A percentile compares a stretch with the other conserved stretches of the same genome.
Conservation (phyloP, 2,329 filamentous ascomycete genomes). For the Fusarium sp. region DNA sequence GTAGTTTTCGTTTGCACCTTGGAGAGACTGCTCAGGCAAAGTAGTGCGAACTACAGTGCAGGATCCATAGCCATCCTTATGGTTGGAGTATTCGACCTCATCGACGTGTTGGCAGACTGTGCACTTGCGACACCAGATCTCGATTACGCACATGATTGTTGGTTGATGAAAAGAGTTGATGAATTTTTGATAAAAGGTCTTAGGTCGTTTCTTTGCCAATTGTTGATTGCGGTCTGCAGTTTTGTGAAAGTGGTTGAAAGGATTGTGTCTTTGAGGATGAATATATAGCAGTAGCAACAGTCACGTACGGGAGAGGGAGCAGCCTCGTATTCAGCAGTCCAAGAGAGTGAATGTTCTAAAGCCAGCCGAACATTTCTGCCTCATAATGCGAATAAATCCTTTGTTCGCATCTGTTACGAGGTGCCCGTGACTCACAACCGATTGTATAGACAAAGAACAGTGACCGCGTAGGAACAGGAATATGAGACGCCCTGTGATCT, state of each 20-base stretch:
- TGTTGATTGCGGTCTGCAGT: neutral
- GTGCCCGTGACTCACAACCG: neutral
- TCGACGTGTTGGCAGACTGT: neutral
- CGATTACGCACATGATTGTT: neutral
- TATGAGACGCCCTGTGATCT: neutral
- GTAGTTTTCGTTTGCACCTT: slow-evolving; percentile 8
- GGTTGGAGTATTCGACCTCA: neutral
- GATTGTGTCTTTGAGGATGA: neutral
- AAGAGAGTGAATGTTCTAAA: neutral
- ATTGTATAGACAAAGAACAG: neutral
- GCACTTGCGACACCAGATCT: slow-evolving; percentile 14
- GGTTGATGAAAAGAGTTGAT: neutral
- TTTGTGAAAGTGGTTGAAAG: neutral
- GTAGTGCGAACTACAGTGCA: neutral
- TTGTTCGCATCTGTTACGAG: neutral
- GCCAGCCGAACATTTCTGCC: neutral
- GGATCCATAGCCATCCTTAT: too few species aligned
- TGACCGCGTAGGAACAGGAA: neutral
- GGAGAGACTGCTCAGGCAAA: neutral
- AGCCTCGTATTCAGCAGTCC: neutral
- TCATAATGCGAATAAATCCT: neutral
- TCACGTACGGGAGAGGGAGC: neutral
- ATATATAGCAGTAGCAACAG: neutral
- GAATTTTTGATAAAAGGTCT: too few species aligned
- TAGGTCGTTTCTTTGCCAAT: neutral